Base-by-base conservation (phyloP, 1,139 yeast species). In the Blastobotrys buckinghamii region DNA sequence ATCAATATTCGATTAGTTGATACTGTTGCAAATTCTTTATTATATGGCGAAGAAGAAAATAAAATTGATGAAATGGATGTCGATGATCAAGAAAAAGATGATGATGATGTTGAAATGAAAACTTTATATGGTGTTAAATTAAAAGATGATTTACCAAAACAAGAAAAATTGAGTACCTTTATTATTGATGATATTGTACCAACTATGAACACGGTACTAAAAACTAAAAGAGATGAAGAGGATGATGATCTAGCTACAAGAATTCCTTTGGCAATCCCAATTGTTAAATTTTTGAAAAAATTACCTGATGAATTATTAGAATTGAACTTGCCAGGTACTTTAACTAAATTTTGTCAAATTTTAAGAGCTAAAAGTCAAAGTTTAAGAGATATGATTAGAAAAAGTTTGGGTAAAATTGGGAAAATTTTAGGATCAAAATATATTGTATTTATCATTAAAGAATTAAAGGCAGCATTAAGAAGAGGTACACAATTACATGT, bases 401-500 rank as follows among this genome's bases (percentile, higher is more conserved):
- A 81, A 54, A 81, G 86, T 20, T 71, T 92, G 48, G 81, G 89
- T 26, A 77, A 77, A 56, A 80, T 89, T 50, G 73, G 86, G 1
- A 59, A 67, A 1, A 72, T 77, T 27, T 72, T 92, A 39, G 97
- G 97, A 0, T 75, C 96, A 0, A 68, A 69, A 38, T 90, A 89
- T 63, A 71, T 92, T 51, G 75, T 76, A 50, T 88, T 88, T 60
- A 78, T 92, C 50, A 68, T 92, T 32, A 78, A 78, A 53, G 97
- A 92, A 63, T 74, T 94, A 61, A 82, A 78, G 55, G 69, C 84
- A 20, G 94, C 97, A 0, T 73, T 92, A 50, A 76, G 84, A 8
- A 77, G 95, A 60, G 98, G 98, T 39, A 87, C 96, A 8, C 98
- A 94, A 64, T 78, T 89, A 49, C 99, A 94, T 67, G 90, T 94